Conservation (phyloP, 371 early-diverging fungal species). For the Syncephalastrum sp. region DNA sequence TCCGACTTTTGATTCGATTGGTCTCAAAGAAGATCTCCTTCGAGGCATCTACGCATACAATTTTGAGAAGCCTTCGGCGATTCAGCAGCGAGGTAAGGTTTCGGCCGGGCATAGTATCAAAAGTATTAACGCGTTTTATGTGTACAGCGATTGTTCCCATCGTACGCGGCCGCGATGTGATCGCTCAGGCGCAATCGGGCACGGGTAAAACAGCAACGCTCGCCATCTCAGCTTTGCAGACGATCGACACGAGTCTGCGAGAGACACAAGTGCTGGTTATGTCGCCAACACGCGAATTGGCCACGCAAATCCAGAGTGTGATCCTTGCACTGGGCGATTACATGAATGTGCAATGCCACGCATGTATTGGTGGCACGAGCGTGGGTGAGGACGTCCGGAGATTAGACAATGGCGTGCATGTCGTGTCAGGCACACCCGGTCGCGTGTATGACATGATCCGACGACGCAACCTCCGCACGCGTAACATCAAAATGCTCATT, state of each 20-base stretch:
- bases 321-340: constrained; percentile 92
- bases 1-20: constrained; percentile 91
- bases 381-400: constrained; percentile 90
- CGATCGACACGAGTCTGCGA: constrained; percentile 79
- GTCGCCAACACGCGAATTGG: constrained; percentile 99
- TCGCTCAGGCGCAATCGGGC: constrained; percentile 99
- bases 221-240: constrained; percentile 96
- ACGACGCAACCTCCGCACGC: constrained; percentile 82
- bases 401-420: constrained; percentile 87
- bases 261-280: constrained; percentile 97
- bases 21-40: constrained; percentile 91
- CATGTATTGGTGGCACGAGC: constrained; percentile 97
- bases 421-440: constrained; percentile 99
- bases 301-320: constrained; percentile 95
- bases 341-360: constrained; percentile 92
- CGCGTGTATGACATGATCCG: constrained; percentile 99
- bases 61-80: constrained; percentile 93
- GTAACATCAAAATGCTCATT: constrained; percentile 94
- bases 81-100: constrained; percentile 84
- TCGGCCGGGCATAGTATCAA: background rate
- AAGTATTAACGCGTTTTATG: background rate
- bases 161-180: constrained; percentile 92
- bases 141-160: constrained; percentile 88
- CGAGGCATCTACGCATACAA: constrained; percentile 98
- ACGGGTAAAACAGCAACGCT: constrained; percentile 99